Evolutionary conservation across 805 yeast species (phyloP), one percentile per base, ranked within the genome.

Genomic region (Dipodascus geniculatus): DNA sequence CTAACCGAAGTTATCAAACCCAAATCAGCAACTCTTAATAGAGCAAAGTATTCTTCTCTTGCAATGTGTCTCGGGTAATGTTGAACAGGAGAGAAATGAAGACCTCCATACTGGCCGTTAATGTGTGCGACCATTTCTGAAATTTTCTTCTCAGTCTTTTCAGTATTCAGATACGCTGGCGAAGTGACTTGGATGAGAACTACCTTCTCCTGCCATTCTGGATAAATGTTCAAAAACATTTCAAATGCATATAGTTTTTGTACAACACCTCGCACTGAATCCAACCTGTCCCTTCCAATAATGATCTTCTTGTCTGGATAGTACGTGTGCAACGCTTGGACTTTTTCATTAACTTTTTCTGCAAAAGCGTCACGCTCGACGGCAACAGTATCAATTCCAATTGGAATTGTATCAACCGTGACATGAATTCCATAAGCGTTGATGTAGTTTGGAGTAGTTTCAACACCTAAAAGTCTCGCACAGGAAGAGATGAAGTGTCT

Each of bases 231-330:
- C 58, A 93, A 73, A 59, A 93, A 87, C 71, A 82, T 79, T 63
- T 87, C 96, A 68, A 84, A 90, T 0, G 97, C 97, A 68, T 88
- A 85, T 42, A 93, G 71, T 68, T 93, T 93, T 69, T 93, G 98
- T 2, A 87, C 81, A 24, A 93, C 96, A 31, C 99, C 98, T 57
- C 96, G 80, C 20, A 91, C 96, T 8, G 84, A 72, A 66, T 93
- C 98, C 56, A 93, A 76, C 56, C 98, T 74, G 66, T 93, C 99
- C 66, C 99, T 81, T 28, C 99, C 99, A 44, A 93, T 85, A 60
- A 93, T 86, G 58, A 93, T 80, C 66, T 83, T 86, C 56, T 69
- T 66, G 58, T 68, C 71, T 2, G 66, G 68, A 55, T 72, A 71
- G n/a, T 71, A 60, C 2, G 61, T 65, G 11, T 78, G 76, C 55